phyloP scores from a whole-genome alignment of 352 stramenopile genomes.

The Pythium folliculosum region DNA sequence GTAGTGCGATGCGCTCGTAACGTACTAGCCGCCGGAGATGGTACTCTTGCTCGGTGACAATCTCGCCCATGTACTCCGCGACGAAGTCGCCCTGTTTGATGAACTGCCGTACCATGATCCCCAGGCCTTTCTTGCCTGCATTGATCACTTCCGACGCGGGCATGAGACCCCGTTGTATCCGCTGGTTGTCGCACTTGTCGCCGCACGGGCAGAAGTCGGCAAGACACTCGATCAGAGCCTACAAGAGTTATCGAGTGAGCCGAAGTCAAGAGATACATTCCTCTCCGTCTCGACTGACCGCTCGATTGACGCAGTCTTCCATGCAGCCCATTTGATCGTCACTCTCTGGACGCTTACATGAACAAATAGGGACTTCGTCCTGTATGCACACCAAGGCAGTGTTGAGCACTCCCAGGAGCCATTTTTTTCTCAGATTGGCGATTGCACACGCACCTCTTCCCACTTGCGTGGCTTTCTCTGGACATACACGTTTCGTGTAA shows the following conservation, averaged over 20 bases:
- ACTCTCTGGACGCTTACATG: slow-evolving; percentile 41
- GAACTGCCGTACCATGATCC: slow-evolving; percentile 47
- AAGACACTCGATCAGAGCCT: slow-evolving; percentile 75
- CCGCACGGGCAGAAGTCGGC: slow-evolving; percentile 59
- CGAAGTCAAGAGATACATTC: not conserved
- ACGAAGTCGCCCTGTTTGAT: slow-evolving; percentile 68
- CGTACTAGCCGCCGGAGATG: slow-evolving; percentile 71
- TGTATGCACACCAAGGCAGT: slow-evolving; percentile 19
- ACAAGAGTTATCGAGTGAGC: not conserved
- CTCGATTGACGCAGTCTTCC: slow-evolving; percentile 78
- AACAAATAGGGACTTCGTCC: slow-evolving; percentile 74
- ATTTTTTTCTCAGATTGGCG: not conserved
- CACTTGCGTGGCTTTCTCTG: slow-evolving; percentile 60
- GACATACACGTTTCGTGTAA: slow-evolving; percentile 73
- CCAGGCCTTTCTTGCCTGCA: slow-evolving; percentile 68
- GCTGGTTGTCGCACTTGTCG: slow-evolving; percentile 71
- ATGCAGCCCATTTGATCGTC: slow-evolving; percentile 53
- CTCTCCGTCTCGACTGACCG: slow-evolving; percentile 29
- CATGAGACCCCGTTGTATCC: slow-evolving; percentile 69
- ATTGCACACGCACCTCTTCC: slow-evolving; percentile 33
- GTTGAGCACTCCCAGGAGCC: not conserved
- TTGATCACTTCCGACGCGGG: slow-evolving; percentile 49
- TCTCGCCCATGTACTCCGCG: slow-evolving; percentile 84
- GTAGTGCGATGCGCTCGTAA: not conserved
- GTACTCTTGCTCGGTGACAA: slow-evolving; percentile 84